These are phyloP conservation scores for Tetrapyrgos nigripes DNA, from an alignment of 1,284 basidiomycete species.

Conservation along the genomic window DNA sequence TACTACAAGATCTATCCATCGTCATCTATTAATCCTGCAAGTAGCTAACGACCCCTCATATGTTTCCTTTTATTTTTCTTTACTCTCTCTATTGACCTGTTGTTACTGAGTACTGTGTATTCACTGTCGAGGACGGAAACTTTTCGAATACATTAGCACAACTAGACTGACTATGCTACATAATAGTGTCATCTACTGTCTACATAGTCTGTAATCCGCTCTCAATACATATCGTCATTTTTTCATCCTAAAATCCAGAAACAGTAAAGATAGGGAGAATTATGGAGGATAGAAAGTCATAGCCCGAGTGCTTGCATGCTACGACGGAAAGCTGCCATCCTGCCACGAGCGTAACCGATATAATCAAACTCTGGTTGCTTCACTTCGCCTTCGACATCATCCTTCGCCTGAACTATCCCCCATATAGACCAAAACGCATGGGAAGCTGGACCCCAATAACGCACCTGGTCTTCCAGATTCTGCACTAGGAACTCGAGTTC, in stretches of 20 bases:
- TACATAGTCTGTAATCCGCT: not conserved
- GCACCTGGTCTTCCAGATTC: conserved; percentile 78
- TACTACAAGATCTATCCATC: not conserved
- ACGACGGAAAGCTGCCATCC: conserved; percentile 67
- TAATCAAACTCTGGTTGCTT: conserved; percentile 80
- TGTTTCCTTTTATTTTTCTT: not conserved
- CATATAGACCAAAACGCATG: conserved; percentile 93
- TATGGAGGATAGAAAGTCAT: conserved; percentile 21
- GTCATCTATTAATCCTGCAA: too few species aligned
- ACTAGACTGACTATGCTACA: not conserved
- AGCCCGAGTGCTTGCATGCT: conserved; percentile 60
- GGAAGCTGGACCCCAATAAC: conserved; percentile 85
- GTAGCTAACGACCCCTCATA: too few species aligned
- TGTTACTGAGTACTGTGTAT: not conserved
- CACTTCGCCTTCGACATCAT: conserved; percentile 71
- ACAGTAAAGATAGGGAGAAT: conserved; percentile 17
- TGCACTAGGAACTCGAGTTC: conserved; percentile 46
- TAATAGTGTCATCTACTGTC: not conserved
- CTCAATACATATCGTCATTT: conserved; percentile 15
- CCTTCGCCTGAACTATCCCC: conserved; percentile 90
- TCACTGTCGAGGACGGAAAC: not conserved
- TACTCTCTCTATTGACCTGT: not conserved
- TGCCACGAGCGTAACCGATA: conserved; percentile 70
- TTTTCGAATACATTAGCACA: not conserved
- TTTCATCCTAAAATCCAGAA: not conserved